These are phyloP conservation scores for Aureobasidium leucospermi DNA, from an alignment of 2,329 filamentous ascomycete genomes.

Conservation along the genomic window DNA sequence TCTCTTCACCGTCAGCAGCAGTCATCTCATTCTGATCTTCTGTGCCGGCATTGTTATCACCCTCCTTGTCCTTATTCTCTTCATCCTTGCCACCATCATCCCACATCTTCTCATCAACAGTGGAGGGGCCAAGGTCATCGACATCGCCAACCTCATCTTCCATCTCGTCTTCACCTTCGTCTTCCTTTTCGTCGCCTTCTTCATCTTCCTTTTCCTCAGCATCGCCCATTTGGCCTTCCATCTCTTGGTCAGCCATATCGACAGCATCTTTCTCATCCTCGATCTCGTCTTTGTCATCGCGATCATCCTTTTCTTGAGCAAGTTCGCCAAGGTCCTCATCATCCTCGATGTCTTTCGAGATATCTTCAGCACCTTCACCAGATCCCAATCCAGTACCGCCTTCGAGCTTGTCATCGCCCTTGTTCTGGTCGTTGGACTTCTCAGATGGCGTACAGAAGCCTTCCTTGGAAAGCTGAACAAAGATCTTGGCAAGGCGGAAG, in stretches of 20 bases:
- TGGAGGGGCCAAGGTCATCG: slow-evolving; percentile 79
- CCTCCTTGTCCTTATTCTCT: slow-evolving; percentile 74
- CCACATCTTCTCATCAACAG: slow-evolving; percentile 99
- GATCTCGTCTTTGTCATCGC: slow-evolving; percentile 50
- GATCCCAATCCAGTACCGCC: slow-evolving; percentile 89
- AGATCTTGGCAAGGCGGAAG: slow-evolving; percentile 67
- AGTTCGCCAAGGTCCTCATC: slow-evolving; percentile 91
- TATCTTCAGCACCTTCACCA: slow-evolving; percentile 91
- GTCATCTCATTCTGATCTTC: slow-evolving; percentile 41
- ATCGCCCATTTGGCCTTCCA: slow-evolving; percentile 77
- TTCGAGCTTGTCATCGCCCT: slow-evolving; percentile 66
- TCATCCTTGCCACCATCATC: slow-evolving; percentile 64
- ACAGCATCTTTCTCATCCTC: slow-evolving; percentile 78
- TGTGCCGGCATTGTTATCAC: slow-evolving; percentile 48
- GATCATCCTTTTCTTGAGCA: slow-evolving; percentile 69
- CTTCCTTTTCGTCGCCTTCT: slow-evolving; percentile 54
- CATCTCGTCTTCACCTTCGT: slow-evolving; percentile 62
- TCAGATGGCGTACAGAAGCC: slow-evolving; percentile 91
- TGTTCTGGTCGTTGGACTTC: slow-evolving; percentile 43
- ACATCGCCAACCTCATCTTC: slow-evolving; percentile 89
- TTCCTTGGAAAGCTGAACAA: slow-evolving; percentile 69
- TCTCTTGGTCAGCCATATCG: slow-evolving; percentile 86
- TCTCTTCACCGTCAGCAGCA: slow-evolving; percentile 40
- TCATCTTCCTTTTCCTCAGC: slow-evolving; percentile 32
- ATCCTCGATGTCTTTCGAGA: slow-evolving; percentile 90